Base-by-base conservation (phyloP, 371 early-diverging fungal species). In the Mucor ambiguus region DNA sequence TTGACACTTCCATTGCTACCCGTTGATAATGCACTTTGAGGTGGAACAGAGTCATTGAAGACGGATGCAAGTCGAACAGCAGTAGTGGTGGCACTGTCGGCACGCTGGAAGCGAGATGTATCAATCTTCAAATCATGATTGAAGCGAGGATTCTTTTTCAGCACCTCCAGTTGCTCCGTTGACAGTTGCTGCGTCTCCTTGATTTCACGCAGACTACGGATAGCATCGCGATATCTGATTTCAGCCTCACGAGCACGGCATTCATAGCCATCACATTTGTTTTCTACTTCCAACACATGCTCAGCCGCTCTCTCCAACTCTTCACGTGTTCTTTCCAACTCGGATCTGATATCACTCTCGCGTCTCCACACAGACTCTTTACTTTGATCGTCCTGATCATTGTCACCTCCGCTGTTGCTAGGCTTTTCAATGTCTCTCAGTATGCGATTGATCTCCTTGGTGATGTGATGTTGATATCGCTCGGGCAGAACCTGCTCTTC, bases 391-490 rank as follows among this genome's bases (percentile, higher is more conserved):
- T 75, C 80, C 57, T 82, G 80, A 33, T 84, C 81, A 33, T 69
- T 70, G 20, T 70, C 65, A 20, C 73, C 79, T 16, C 75, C 68
- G 20, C 60, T 64, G 41, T 66, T 74, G 12, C 61, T 60, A 0
- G 69, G 66, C 54, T 89, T 84, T 58, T 76, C 81, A 38, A 95
- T 76, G 49, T 95, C 95, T 32, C 90, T 85, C 59, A 95, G 74
- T 62, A 91, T 93, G 66, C 92, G 85, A 63, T 95, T 93, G 68
- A 95, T 94, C 67, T 95, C 93, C 58, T 86, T 87, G 9, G 91
- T 93, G 48, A 96, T 91, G 30, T 91, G 80, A 38, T 89, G 85
- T 58, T 92, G 90, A 61, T 91, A 93, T 68, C 80, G 74, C 46
- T 89, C 84, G 33, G 88, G 91, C 11, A 94, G 76, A 12, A 94